Conservation (phyloP, 495 filamentous ascomycete species). For the Penicillium macrosclerotiorum region DNA sequence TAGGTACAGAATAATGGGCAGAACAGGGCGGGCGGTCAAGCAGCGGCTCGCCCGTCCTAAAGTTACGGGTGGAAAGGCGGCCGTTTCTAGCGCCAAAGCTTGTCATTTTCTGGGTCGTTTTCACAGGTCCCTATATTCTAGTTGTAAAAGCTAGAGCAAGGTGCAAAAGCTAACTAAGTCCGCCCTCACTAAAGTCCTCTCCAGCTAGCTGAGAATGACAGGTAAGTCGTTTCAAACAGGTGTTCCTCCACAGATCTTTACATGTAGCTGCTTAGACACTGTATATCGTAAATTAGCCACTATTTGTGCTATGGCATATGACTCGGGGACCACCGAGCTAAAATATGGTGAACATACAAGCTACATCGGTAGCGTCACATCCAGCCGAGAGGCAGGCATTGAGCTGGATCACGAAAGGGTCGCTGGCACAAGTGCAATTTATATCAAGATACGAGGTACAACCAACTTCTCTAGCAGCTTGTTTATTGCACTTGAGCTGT, state of each 20-base stretch:
- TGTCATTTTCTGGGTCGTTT: too few species aligned
- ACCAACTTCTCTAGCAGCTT: slow-evolving; percentile 1
- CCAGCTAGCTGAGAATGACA: not conserved
- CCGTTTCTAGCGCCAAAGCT: too few species aligned
- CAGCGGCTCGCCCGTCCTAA: slow-evolving; percentile 1
- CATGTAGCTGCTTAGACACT: slow-evolving; percentile 6
- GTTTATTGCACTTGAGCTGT: slow-evolving; percentile 1
- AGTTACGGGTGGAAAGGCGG: slow-evolving; percentile 2
- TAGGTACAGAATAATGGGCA: slow-evolving; percentile 11
- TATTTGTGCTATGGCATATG: not conserved
- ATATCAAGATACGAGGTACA: not conserved
- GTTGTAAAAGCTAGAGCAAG: too few species aligned
- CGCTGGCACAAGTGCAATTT: not conserved
- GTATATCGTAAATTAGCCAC: not conserved
- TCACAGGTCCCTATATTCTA: too few species aligned
- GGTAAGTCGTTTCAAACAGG: not conserved
- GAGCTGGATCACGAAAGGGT: not conserved
- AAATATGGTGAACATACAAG: not conserved
- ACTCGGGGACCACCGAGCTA: not conserved
- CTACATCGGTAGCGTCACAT: slow-evolving; percentile 3
- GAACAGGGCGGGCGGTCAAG: slow-evolving; percentile 1
- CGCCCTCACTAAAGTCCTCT: too few species aligned
- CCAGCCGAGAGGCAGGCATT: slow-evolving; percentile 1
- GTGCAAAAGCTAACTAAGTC: too few species aligned
- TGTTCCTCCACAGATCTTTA: not conserved